Base-by-base conservation (phyloP, 768 basidiomycete genomes). In the Atractiella rhizophila region DNA sequence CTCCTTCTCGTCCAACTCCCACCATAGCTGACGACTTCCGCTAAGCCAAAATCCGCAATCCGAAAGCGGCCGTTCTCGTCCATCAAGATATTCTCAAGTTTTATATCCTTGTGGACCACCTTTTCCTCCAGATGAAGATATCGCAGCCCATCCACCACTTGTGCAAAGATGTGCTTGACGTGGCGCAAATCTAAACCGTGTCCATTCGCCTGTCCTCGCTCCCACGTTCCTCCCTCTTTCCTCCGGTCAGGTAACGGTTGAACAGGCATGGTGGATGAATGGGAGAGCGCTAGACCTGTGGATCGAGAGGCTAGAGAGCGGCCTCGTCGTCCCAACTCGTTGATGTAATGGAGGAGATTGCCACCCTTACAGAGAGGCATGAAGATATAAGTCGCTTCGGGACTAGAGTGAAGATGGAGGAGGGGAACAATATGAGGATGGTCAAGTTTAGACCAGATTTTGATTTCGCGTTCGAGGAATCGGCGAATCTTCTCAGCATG, bases 61-160 rank as follows among this genome's bases (percentile, higher is more conserved):
- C 72, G 71, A 63, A 81, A 83, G 35, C 27, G 32, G 28, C 36
- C 34, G 5, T 35, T 30, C 25, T 34, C 42, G 31, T 44, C 43
- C 39, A 86, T 73, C 31, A 96, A 69, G 36, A 96, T 72, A 62
- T 98, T 98, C 61, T 96, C 91, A 44, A 91, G 69, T 63, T 98
- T 98, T 58, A 98, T 64, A 61, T 98, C 91, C 51, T 83, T 70
- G 62, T 98, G 88, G 40, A 86, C 76, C 50, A 76, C 69, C 7
- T 66, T 60, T 21, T 71, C 74, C 30, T 69, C 68, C 44, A 74
- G 69, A 57, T 88, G 82, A 54, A 88, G 59, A 60, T 85, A 85
- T 39, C 71, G 67, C 54, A 85, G 59, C 16, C 78, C 81, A 40
- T 74, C 64, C 37, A 80, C 77, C 49, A 86, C 68, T 63, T 86